Conservation (phyloP, 176 grass and related monocot genomes). For the Themeda triandra region DNA sequence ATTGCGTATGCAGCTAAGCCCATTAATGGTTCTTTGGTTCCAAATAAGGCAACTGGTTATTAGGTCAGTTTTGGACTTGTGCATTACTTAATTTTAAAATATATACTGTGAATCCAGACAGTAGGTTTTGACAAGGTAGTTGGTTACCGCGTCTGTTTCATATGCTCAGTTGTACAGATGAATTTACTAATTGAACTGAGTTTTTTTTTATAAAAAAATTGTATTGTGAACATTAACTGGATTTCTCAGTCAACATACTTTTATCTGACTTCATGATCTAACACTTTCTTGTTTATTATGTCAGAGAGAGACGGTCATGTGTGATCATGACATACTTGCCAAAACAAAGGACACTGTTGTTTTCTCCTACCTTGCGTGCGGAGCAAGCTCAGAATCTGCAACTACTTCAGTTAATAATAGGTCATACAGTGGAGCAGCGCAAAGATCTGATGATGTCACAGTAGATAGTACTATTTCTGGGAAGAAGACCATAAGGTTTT, state of each 20-base stretch:
- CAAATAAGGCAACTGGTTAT: neutral
- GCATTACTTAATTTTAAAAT: neutral
- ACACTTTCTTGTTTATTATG: conserved; percentile 27
- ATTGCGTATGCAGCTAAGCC: neutral
- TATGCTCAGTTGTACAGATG: neutral
- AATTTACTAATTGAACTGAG: neutral
- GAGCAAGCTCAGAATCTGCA: conserved; percentile 94
- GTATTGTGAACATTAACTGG: neutral
- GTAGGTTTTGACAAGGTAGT: neutral
- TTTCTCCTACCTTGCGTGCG: conserved; percentile 63
- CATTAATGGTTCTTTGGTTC: neutral
- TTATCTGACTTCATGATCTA: neutral
- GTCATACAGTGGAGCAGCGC: conserved; percentile 77
- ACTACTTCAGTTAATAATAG: conserved; percentile 96
- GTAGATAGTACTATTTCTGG: conserved; percentile 92
- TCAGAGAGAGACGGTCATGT: conserved; percentile 77
- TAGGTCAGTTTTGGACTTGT: neutral
- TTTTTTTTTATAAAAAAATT: neutral
- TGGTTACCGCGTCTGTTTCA: neutral
- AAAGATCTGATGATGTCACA: conserved; percentile 92
- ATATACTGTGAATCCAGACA: neutral
- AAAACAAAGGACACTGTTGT: conserved; percentile 68
- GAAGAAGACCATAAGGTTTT: conserved; percentile 62
- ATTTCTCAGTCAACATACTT: neutral
- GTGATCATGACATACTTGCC: conserved; percentile 89